Base-by-base conservation (phyloP, 352 stramenopile genomes). In the Pythium aphanidermatum region DNA sequence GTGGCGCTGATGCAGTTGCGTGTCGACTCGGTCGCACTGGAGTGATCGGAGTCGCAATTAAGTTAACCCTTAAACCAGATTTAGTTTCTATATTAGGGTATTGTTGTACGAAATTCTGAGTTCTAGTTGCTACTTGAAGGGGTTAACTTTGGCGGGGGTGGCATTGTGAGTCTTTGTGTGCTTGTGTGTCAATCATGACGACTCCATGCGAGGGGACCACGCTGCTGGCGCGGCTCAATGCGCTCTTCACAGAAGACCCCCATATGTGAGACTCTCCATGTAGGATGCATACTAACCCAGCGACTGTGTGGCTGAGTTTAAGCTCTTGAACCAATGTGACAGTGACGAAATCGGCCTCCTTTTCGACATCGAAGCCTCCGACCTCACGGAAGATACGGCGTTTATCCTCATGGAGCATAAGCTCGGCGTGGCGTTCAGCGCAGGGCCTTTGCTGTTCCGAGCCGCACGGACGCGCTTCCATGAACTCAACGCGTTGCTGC, bases 311-410 rank as follows among this genome's bases (percentile, higher is more conserved):
- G n/a, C n/a, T n/a, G n/a, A n/a, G n/a, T n/a, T n/a, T n/a, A n/a
- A n/a, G n/a, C n/a, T n/a, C n/a, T n/a, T n/a, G n/a, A n/a, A n/a
- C n/a, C n/a, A n/a, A n/a, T n/a, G n/a, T n/a, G n/a, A 9, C 20
- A 92, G 81, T 40, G 76, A 92, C 45, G 81, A 92, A 44, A 74
- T 90, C 16, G 81, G 81, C 0, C 54, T 90, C 26, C 50, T 92
- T 17, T 83, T 87, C 44, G 65, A 60, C 19, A 45, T 80, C 16
- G 63, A 85, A 10, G 38, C 51, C 8, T 58, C 50, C 14, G 62
- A 83, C 25, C 35, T 85, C 21, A 74, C 68, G 3, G 46, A 56
- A 38, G 74, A 73, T 24, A 72, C 45, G 9, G 74, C 74, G 28
- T 92, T 92, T 52, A 51, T 81, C 16, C 63, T 90, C 19, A 69